Evolutionary conservation across 225 moss, liverwort and hornwort genomes (phyloP).

Genomic region (Polytrichum commune): DNA sequence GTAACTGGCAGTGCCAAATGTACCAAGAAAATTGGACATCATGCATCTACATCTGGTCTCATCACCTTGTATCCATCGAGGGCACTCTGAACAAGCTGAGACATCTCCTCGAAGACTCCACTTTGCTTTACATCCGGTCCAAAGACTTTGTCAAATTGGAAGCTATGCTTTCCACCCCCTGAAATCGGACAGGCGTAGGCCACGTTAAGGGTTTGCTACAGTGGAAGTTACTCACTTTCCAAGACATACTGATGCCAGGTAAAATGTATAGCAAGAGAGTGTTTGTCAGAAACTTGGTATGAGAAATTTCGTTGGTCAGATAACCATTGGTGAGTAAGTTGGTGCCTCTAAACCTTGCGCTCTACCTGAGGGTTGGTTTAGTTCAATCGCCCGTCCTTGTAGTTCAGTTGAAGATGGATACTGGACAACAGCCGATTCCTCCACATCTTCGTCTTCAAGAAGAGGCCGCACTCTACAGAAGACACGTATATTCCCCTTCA

Average conservation of each 20-base stretch:
- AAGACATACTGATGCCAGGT: background rate
- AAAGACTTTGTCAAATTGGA: slow-evolving; percentile 63
- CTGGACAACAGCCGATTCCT: slow-evolving; percentile 28
- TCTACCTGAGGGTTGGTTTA: slow-evolving; percentile 49
- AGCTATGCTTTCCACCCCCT: slow-evolving; percentile 49
- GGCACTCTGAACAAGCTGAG: slow-evolving; percentile 64
- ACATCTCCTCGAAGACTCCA: slow-evolving; percentile 58
- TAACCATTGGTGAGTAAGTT: no score
- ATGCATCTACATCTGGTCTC: background rate
- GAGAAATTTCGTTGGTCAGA: no score
- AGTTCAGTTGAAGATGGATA: slow-evolving; percentile 56
- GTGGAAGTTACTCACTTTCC: no score
- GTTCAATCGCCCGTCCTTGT: slow-evolving; percentile 53
- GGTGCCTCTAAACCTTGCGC: no score
- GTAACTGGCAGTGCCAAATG: no score
- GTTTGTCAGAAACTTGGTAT: no score
- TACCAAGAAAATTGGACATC: no score
- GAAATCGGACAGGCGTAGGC: background rate
- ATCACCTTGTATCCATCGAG: slow-evolving; percentile 65
- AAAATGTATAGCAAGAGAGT: no score
- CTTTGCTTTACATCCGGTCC: slow-evolving; percentile 59
- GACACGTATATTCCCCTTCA: slow-evolving; percentile 62
- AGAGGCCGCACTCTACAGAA: slow-evolving; percentile 69
- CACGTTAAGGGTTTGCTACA: no score
- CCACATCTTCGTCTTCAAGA: slow-evolving; percentile 45